Conservation (phyloP, 2,329 filamentous ascomycete genomes). For the Cadophora malorum region DNA sequence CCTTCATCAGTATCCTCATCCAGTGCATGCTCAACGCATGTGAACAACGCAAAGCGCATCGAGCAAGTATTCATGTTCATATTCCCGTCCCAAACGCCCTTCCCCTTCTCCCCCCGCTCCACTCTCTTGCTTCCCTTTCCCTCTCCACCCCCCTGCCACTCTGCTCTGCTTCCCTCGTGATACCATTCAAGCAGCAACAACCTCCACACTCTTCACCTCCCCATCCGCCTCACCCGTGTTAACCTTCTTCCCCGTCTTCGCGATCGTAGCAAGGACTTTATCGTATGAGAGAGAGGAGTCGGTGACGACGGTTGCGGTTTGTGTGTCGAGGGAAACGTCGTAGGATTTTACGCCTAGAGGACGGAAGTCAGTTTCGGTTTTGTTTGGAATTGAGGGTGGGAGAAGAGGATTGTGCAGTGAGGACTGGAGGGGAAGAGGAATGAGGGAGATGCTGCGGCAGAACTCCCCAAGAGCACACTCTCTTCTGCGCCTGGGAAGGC, state of each 20-base stretch:
- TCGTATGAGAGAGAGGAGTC: slow-evolving; percentile 75
- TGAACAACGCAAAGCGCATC: neutral
- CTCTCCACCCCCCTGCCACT: too few relatives aligned
- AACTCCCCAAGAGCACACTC: too few relatives aligned
- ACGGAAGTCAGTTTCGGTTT: slow-evolving; percentile 7
- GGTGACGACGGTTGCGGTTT: slow-evolving; percentile 80
- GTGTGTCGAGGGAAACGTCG: slow-evolving; percentile 85
- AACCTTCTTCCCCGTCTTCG: slow-evolving; percentile 94
- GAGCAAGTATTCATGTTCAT: neutral
- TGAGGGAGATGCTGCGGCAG: too few relatives aligned
- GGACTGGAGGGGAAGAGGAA: too few relatives aligned
- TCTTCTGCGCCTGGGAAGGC: too few relatives aligned
- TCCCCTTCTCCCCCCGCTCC: neutral
- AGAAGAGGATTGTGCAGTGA: neutral
- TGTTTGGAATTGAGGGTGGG: neutral
- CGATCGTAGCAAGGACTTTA: slow-evolving; percentile 83
- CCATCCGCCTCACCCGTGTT: slow-evolving; percentile 78
- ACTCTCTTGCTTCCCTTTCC: neutral
- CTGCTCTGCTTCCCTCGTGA: too few relatives aligned
- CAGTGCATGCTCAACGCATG: neutral
- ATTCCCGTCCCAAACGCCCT: neutral
- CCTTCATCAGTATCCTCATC: neutral
- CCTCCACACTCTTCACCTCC: slow-evolving; percentile 57
- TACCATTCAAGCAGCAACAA: slow-evolving; percentile 37
- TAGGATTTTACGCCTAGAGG: slow-evolving; percentile 81